These are phyloP conservation scores for Fusarium compactum DNA, from an alignment of 2,329 filamentous ascomycete genomes.

Conservation along the genomic window DNA sequence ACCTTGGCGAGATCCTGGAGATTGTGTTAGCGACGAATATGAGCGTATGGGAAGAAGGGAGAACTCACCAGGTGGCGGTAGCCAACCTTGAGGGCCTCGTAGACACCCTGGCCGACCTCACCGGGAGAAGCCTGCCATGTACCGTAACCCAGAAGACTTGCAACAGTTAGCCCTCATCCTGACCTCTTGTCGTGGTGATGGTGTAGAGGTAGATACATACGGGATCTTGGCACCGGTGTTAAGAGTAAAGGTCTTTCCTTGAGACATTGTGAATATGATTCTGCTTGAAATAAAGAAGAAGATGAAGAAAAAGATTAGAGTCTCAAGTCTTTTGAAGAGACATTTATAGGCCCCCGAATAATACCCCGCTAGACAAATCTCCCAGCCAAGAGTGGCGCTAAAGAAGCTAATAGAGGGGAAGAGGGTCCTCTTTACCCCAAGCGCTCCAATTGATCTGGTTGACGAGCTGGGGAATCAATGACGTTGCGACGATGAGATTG, in stretches of 20 bases:
- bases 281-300: not conserved
- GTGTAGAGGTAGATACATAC: not conserved
- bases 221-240: slow-evolving; percentile 16
- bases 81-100: slow-evolving; percentile 62
- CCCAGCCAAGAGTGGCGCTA: slow-evolving; percentile 1
- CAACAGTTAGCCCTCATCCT: not conserved
- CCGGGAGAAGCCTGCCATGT: slow-evolving; percentile 22
- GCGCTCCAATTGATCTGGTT: slow-evolving; percentile 15
- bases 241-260: slow-evolving; percentile 20
- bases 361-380: slow-evolving; percentile 4
- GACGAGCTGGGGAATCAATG: slow-evolving; percentile 5
- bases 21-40: not conserved
- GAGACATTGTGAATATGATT: slow-evolving; percentile 3
- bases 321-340: not conserved
- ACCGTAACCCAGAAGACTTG: slow-evolving; percentile 13
- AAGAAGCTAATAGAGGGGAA: not conserved
- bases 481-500: slow-evolving; percentile 4
- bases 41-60: rapidly evolving
- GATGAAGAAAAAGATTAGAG: not conserved
- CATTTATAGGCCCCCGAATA: not conserved
- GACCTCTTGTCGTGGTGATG: not conserved
- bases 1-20: slow-evolving; percentile 64
- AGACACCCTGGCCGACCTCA: slow-evolving; percentile 60
- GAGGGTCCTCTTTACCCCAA: slow-evolving; percentile 1
- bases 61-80: slow-evolving; percentile 60